Evolutionary conservation across 805 yeast species (phyloP).

Genomic region (Monosporozyma unispora): DNA sequence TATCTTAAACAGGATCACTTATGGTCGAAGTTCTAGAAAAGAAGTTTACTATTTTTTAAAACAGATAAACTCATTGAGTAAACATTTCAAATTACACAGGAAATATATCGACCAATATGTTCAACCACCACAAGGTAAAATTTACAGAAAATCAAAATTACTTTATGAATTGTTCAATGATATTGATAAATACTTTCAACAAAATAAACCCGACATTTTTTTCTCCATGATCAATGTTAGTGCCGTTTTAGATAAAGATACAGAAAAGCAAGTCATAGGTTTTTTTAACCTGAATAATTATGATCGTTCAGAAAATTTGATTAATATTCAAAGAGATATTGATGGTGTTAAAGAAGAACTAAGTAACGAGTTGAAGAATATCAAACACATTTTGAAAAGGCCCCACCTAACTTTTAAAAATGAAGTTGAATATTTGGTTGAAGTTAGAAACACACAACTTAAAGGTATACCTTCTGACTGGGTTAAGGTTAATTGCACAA

Average conservation of each 20-base stretch:
- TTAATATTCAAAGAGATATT: slow-evolving; percentile 32
- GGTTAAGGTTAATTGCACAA: slow-evolving; percentile 66
- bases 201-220: slow-evolving; percentile 29
- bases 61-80: slow-evolving; percentile 33
- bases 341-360: slow-evolving; percentile 39
- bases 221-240: slow-evolving; percentile 42
- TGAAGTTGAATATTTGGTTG: slow-evolving; percentile 67
- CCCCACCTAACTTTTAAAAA: slow-evolving; percentile 51
- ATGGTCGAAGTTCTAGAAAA: slow-evolving; percentile 47
- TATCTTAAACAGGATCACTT: slow-evolving; percentile 49
- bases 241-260: slow-evolving; percentile 44
- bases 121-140: slow-evolving; percentile 10
- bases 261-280: slow-evolving; percentile 36
- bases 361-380: slow-evolving; percentile 40
- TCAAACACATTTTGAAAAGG: slow-evolving; percentile 41
- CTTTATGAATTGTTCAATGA: slow-evolving; percentile 33
- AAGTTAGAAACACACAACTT: slow-evolving; percentile 53
- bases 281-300: slow-evolving; percentile 35
- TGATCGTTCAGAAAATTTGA: slow-evolving; percentile 35
- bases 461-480: slow-evolving; percentile 61
- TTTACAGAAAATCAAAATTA: slow-evolving; percentile 22
- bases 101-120: slow-evolving; percentile 25
- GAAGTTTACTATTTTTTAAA: slow-evolving; percentile 50
- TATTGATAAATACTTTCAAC: slow-evolving; percentile 30
- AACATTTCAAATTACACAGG: slow-evolving; percentile 25